Conservation (phyloP, 148 eudicot genomes). For the Heliamphora exappendiculata region DNA sequence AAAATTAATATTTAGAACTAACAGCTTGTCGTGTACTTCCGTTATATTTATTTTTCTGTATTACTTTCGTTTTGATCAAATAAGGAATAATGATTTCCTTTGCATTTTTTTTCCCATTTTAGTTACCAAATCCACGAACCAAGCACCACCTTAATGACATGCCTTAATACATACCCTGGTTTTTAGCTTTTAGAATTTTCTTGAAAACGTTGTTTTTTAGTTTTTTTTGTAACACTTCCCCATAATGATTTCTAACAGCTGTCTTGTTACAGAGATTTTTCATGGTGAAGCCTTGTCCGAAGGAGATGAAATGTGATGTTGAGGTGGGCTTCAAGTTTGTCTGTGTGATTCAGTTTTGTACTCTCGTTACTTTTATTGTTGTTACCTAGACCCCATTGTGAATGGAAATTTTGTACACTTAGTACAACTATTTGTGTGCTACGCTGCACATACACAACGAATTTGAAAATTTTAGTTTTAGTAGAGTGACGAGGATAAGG, state of each 20-base stretch:
- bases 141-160: background rate
- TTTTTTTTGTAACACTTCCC: background rate
- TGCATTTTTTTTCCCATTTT: no score
- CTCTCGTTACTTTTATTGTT: background rate
- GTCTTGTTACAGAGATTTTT: conserved; percentile 74
- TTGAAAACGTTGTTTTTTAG: background rate
- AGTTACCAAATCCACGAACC: no score
- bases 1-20: no score
- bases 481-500: background rate
- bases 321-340: conserved; percentile 46
- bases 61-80: no score
- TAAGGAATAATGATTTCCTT: no score
- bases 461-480: background rate
- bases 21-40: no score
- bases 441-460: background rate
- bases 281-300: conserved; percentile 95
- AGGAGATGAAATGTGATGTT: conserved; percentile 96
- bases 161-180: background rate
- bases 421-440: background rate
- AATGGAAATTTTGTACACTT: background rate
- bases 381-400: no score
- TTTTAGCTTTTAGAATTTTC: background rate
- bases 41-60: no score
- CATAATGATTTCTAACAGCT: conserved; percentile 8
- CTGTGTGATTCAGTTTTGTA: background rate